Evolutionary conservation across 2,329 filamentous ascomycete genomes (phyloP).

Genomic region (Fonsecaea pugnacius): DNA sequence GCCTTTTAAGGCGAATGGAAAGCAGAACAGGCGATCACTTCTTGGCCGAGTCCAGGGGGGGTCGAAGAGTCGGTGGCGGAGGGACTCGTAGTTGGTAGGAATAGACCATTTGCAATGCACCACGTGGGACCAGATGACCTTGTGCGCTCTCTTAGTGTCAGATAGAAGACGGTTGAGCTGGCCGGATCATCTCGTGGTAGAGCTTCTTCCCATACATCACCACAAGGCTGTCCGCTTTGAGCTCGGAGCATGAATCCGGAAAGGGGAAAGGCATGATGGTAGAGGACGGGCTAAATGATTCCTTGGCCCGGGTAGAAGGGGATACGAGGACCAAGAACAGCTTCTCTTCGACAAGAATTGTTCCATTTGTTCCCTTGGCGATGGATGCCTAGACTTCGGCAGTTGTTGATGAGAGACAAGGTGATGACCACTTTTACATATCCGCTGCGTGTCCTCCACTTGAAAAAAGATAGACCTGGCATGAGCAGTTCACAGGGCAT

Average conservation of each 20-base stretch:
- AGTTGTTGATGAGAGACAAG: slow-evolving; percentile 6
- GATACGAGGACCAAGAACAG: neutral
- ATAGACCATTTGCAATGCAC: neutral
- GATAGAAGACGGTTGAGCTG: neutral
- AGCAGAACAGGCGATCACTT: neutral
- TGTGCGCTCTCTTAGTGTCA: neutral
- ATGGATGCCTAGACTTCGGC: slow-evolving; percentile 13
- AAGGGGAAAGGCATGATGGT: slow-evolving; percentile 1
- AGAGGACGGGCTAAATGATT: neutral
- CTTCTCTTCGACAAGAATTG: neutral
- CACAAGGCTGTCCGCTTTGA: slow-evolving; percentile 16
- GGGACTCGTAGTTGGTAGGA: too few species aligned
- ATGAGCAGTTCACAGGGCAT: neutral
- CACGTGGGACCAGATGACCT: neutral
- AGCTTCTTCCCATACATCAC: too few species aligned
- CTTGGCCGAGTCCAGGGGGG: slow-evolving; percentile 21
- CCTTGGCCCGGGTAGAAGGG: neutral
- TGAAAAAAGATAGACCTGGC: neutral
- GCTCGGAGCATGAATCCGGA: slow-evolving; percentile 5
- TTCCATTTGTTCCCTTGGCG: slow-evolving; percentile 4
- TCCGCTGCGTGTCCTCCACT: neutral
- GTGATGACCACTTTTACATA: neutral
- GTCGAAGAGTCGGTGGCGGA: neutral
- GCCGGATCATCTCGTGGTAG: neutral
- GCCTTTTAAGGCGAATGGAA: slow-evolving; percentile 1